These are phyloP conservation scores for Pseudocercospora musae DNA, from an alignment of 2,329 filamentous ascomycete species.

Conservation along the genomic window DNA sequence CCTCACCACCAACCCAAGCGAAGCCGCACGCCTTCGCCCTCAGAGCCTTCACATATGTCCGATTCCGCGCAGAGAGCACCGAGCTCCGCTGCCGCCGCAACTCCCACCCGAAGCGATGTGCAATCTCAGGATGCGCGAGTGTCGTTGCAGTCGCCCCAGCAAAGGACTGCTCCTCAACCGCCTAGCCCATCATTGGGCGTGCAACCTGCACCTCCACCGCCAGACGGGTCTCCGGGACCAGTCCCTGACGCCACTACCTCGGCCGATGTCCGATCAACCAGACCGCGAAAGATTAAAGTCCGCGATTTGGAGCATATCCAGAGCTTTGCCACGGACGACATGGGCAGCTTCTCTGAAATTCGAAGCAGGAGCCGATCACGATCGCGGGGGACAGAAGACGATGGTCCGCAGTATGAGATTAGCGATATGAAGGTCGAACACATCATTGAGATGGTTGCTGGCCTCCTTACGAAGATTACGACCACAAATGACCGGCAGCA, in stretches of 20 bases:
- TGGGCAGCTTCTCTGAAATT: constrained; percentile 55
- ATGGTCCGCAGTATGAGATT: constrained; percentile 77
- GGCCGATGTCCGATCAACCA: constrained; percentile 36
- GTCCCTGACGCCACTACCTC: not conserved
- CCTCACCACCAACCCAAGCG: constrained; percentile 23
- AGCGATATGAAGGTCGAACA: constrained; percentile 96
- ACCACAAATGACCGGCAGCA: constrained; percentile 94
- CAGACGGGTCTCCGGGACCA: constrained; percentile 13
- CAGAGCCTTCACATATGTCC: constrained; percentile 31
- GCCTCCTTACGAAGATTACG: constrained; percentile 92
- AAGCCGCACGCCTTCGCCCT: constrained; percentile 27
- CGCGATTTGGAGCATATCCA: constrained; percentile 89
- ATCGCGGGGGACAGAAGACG: constrained; percentile 47
- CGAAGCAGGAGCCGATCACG: constrained; percentile 38
- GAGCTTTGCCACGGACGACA: constrained; percentile 76
- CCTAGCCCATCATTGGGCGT: constrained; percentile 27
- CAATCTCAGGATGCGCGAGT: constrained; percentile 15
- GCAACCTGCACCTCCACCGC: constrained; percentile 32
- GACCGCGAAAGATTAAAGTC: constrained; percentile 68
- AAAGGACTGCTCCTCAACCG: constrained; percentile 15
- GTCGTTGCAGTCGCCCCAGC: constrained; percentile 19
- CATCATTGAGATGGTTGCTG: constrained; percentile 98
- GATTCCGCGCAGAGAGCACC: constrained; percentile 30
- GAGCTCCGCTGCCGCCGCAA: constrained; percentile 27
- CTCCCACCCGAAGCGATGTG: constrained; percentile 18